These are phyloP conservation scores for Stephania yunnanensis DNA, from an alignment of 164 flowering plant genomes.

Conservation along the genomic window DNA sequence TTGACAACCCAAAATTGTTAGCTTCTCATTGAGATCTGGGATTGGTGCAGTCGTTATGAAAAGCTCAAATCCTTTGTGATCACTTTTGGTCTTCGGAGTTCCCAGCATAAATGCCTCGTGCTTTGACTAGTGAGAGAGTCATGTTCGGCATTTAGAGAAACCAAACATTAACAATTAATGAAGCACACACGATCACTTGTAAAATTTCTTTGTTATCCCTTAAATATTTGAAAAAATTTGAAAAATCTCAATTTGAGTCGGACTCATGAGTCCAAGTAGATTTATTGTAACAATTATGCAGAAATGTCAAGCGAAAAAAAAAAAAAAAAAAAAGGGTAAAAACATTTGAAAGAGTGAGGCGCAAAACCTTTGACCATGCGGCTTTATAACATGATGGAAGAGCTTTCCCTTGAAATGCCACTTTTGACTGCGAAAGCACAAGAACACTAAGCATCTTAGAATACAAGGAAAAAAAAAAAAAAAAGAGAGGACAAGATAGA, in stretches of 20 bases:
- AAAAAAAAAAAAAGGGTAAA: too few species aligned
- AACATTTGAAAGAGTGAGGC: slow-evolving; percentile 1
- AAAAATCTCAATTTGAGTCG: too few species aligned
- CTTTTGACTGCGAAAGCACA: slow-evolving; percentile 61
- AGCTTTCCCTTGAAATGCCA: slow-evolving; percentile 85
- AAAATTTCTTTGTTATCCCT: too few species aligned
- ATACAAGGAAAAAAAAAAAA: neutral
- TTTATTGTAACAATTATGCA: too few species aligned
- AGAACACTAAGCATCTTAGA: slow-evolving; percentile 5
- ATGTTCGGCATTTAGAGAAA: neutral
- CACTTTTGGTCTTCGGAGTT: slow-evolving; percentile 63
- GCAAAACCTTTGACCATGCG: slow-evolving; percentile 48
- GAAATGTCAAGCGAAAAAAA: too few species aligned
- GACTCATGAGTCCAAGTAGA: too few species aligned
- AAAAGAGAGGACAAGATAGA: neutral
- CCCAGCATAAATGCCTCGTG: slow-evolving; percentile 97
- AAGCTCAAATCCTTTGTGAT: slow-evolving; percentile 52
- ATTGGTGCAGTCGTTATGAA: slow-evolving; percentile 87
- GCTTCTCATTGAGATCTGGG: slow-evolving; percentile 74
- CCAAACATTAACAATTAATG: too few species aligned
- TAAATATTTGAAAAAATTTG: too few species aligned
- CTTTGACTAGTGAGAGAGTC: slow-evolving; percentile 44
- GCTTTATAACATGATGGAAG: slow-evolving; percentile 77
- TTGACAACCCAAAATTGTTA: slow-evolving; percentile 77
- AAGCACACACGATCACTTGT: too few species aligned